Percentiles rank a stretch among this genome's conserved stretches.
These are phyloP conservation scores for Termitomyces sp. DNA, from an alignment of 768 basidiomycete genomes.

Conservation along the genomic window DNA sequence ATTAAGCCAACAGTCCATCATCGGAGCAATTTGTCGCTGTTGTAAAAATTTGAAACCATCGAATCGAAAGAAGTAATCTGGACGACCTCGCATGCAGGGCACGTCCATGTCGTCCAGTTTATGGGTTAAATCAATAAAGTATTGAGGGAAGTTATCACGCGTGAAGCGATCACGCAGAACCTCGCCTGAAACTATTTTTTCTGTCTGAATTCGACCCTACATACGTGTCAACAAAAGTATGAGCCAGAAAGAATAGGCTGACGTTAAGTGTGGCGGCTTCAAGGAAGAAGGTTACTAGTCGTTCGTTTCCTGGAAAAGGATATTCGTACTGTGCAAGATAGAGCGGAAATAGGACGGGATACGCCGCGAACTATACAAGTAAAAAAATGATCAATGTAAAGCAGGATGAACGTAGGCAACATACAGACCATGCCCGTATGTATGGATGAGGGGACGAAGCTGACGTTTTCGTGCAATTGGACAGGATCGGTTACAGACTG, in stretches of 20 bases:
- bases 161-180: constrained; percentile 11
- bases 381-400: neutral
- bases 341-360: constrained; percentile 61
- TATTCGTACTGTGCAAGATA: constrained; percentile 54
- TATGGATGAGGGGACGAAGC: constrained; percentile 41
- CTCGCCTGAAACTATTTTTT: constrained; percentile 7
- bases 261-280: constrained; percentile 30
- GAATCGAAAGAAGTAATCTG: constrained; percentile 6
- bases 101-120: constrained; percentile 8
- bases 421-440: constrained; percentile 42
- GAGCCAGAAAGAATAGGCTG: constrained; percentile 3
- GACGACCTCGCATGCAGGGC: constrained; percentile 4
- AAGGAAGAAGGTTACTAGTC: constrained; percentile 26
- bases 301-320: constrained; percentile 10
- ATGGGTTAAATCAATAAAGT: constrained; percentile 2
- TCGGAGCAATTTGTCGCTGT: neutral
- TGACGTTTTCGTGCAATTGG: constrained; percentile 32
- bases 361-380: constrained; percentile 46
- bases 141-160: neutral
- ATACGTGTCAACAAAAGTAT: neutral
- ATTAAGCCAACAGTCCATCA: constrained; percentile 11
- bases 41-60: constrained; percentile 9
- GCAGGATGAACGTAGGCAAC: constrained; percentile 3
- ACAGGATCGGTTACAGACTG: constrained; percentile 31
- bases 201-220: constrained; percentile 22